These are phyloP conservation scores for Bassia scoparia DNA, from an alignment of 148 eudicot species.

Conservation along the genomic window DNA sequence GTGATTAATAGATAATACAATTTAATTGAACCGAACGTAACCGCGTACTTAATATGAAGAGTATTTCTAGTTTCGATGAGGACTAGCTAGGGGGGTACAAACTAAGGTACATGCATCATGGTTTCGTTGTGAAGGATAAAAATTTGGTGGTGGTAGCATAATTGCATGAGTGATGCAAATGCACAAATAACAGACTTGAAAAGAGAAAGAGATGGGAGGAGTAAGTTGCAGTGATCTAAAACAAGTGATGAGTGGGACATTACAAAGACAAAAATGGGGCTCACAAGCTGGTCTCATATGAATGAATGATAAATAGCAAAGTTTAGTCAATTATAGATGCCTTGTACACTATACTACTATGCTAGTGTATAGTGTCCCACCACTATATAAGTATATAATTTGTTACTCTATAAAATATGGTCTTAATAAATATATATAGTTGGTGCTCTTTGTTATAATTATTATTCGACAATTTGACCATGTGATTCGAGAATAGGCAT, in stretches of 20 bases:
- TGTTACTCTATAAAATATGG: background rate
- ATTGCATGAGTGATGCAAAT: conserved; percentile 15
- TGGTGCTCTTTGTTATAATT: background rate
- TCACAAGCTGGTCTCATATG: background rate
- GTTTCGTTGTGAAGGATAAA: background rate
- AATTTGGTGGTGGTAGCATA: background rate
- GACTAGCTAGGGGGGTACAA: too few species aligned
- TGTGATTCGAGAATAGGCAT: conserved; percentile 18
- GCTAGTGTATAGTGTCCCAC: background rate
- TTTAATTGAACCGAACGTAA: too few species aligned
- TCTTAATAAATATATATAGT: background rate
- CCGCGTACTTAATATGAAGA: too few species aligned
- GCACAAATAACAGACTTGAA: background rate
- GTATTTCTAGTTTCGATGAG: too few species aligned
- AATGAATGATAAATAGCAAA: background rate
- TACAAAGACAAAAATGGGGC: conserved; percentile 26
- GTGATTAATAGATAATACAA: too few species aligned
- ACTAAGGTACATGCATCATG: background rate
- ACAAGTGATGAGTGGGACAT: conserved; percentile 17
- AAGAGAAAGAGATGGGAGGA: conserved; percentile 13
- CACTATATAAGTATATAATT: too few species aligned
- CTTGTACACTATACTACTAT: conserved; percentile 1
- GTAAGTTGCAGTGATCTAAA: conserved; percentile 22
- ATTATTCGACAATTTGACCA: conserved; percentile 10
- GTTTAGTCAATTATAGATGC: conserved; percentile 15